These are phyloP conservation scores for Whalleya microplaca DNA, from an alignment of 2,329 filamentous ascomycete genomes.

Conservation along the genomic window DNA sequence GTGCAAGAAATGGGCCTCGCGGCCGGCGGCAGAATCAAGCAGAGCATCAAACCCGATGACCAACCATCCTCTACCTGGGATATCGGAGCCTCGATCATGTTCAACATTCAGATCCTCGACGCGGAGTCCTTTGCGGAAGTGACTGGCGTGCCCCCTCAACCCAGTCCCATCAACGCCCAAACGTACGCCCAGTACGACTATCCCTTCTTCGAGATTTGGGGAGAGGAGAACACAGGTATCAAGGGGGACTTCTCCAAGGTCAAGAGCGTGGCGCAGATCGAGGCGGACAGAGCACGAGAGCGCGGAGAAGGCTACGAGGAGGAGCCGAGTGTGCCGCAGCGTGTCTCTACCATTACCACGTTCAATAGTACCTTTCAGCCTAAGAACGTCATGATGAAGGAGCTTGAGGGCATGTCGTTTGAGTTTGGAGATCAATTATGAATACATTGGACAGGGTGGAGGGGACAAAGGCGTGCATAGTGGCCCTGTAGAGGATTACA, in stretches of 20 bases:
- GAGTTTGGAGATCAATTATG: not conserved
- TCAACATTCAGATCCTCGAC: not conserved
- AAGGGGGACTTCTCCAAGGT: not conserved
- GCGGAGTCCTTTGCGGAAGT: not conserved
- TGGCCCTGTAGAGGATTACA: too few species aligned
- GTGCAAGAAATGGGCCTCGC: too few species aligned
- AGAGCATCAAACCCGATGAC: too few species aligned
- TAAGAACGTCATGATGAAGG: not conserved
- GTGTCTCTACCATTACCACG: not conserved
- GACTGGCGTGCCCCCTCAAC: not conserved
- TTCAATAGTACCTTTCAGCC: too few species aligned
- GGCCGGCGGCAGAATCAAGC: too few species aligned
- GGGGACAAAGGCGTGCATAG: too few species aligned
- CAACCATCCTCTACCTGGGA: not conserved
- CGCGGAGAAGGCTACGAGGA: not conserved
- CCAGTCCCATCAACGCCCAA: too few species aligned
- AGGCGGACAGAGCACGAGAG: not conserved
- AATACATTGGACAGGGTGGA: too few species aligned
- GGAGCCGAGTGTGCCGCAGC: not conserved
- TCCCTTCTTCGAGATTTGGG: not conserved
- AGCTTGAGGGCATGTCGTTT: not conserved
- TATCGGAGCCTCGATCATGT: too few species aligned
- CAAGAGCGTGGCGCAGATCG: not conserved
- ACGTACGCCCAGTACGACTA: not conserved
- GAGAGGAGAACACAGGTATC: not conserved